These are phyloP conservation scores for Heliamphora exappendiculata DNA, from an alignment of 148 eudicot species.

Conservation along the genomic window DNA sequence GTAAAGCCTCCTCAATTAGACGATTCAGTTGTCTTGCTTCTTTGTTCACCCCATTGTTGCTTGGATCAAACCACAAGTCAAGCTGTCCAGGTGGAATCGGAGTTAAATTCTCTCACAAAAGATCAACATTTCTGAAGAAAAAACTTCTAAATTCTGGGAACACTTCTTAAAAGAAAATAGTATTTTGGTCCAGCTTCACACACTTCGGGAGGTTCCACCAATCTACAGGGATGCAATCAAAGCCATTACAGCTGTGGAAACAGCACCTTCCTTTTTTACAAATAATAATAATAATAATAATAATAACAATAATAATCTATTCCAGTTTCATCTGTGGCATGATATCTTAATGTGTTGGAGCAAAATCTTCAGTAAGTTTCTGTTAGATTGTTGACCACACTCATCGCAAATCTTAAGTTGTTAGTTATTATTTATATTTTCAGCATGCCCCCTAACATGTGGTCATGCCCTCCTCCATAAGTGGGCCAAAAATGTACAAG, in stretches of 20 bases:
- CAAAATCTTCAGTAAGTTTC: not conserved
- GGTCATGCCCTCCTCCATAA: too few species aligned
- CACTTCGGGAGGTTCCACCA: not conserved
- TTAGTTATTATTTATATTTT: too few species aligned
- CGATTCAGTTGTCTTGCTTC: conserved; percentile 71
- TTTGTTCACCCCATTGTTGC: conserved; percentile 85
- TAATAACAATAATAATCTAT: too few species aligned
- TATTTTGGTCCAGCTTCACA: not conserved
- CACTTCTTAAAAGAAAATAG: not conserved
- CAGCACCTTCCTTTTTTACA: not conserved
- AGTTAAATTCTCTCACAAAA: not conserved
- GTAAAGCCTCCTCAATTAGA: conserved; percentile 48
- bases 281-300: too few species aligned
- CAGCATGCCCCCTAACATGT: too few species aligned
- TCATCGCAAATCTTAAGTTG: too few species aligned
- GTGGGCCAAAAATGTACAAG: too few species aligned
- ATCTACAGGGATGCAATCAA: not conserved
- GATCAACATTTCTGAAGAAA: not conserved
- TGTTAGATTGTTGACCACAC: too few species aligned
- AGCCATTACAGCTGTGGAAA: too few species aligned
- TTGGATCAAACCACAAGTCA: conserved; percentile 90
- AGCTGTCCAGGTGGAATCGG: conserved; percentile 54
- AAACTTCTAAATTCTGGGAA: not conserved
- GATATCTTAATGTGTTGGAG: too few species aligned
- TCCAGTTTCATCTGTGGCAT: too few species aligned